Percentiles rank a stretch among this genome's conserved stretches.
phyloP scores from a whole-genome alignment of 306 rosid species.

The Vicia villosa region DNA sequence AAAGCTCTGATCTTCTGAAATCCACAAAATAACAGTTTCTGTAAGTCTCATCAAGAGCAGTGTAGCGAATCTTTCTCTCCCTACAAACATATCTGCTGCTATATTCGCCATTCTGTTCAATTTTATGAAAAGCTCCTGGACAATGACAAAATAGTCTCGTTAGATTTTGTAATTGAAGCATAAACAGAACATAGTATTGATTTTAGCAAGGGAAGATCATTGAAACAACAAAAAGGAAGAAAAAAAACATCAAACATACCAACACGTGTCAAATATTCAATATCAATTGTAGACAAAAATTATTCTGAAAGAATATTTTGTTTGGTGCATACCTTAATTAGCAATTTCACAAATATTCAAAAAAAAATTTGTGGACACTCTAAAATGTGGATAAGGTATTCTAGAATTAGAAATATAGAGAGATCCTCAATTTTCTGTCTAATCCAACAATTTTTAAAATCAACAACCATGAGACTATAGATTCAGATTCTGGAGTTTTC shows the following conservation, averaged over 20 bases:
- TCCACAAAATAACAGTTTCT: conserved; percentile 96
- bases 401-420: conserved; percentile 5
- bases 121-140: conserved; percentile 88
- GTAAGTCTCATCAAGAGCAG: conserved; percentile 96
- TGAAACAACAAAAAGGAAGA: background rate
- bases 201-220: conserved; percentile 17
- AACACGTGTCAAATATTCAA: background rate
- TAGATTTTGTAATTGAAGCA: conserved; percentile 31
- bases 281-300: too few species aligned
- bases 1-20: conserved; percentile 94
- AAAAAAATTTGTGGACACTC: background rate
- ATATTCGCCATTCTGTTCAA: conserved; percentile 84
- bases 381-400: background rate
- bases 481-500: conserved; percentile 27
- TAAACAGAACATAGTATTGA: conserved; percentile 1
- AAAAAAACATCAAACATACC: background rate
- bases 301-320: background rate
- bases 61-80: conserved; percentile 92
- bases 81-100: conserved; percentile 95
- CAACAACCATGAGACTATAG: background rate
- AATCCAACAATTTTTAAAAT: conserved; percentile 1
- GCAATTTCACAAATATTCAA: conserved; percentile 10
- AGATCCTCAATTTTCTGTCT: background rate
- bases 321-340: background rate
- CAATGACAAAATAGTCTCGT: conserved; percentile 37